Evolutionary conservation across 2,329 filamentous ascomycete species (phyloP).

Genomic region (Purpureocillium takamizusanense): DNA sequence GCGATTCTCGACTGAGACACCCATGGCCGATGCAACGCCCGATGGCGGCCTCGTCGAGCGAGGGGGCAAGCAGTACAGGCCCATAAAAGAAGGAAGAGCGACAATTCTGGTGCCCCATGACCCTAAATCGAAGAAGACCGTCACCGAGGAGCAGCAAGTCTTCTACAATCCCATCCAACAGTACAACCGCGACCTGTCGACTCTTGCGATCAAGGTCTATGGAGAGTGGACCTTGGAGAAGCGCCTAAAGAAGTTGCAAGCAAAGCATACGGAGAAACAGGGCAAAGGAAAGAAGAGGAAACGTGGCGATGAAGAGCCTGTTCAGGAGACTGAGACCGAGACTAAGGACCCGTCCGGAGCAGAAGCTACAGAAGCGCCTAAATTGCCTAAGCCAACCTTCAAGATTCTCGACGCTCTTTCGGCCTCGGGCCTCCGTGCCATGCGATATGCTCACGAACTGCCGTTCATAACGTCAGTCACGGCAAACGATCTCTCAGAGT

Average conservation of each 20-base stretch:
- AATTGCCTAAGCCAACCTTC: constrained; percentile 41
- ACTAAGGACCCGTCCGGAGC: too few relatives aligned
- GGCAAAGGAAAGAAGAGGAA: constrained; percentile 37
- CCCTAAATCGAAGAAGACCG: constrained; percentile 35
- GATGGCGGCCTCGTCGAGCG: constrained; percentile 15
- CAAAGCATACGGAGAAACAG: constrained; percentile 30
- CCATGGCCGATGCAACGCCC: constrained; percentile 9
- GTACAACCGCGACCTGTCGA: constrained; percentile 93
- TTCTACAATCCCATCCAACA: constrained; percentile 99
- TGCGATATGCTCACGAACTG: constrained; percentile 87
- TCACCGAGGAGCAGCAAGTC: constrained; percentile 63
- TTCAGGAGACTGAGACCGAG: constrained; percentile 4
- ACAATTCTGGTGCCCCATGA: constrained; percentile 44
- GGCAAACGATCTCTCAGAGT: constrained; percentile 78
- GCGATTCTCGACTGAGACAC: constrained; percentile 2
- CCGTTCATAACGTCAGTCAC: constrained; percentile 75
- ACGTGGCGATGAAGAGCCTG: constrained; percentile 25
- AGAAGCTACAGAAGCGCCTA: constrained; percentile 1
- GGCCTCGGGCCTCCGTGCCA: constrained; percentile 80
- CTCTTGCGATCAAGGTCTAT: constrained; percentile 84
- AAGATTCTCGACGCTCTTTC: constrained; percentile 93
- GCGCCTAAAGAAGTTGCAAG: constrained; percentile 26
- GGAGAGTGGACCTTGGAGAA: constrained; percentile 55
- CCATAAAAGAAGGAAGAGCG: constrained; percentile 47
- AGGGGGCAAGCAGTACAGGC: constrained; percentile 40